These are phyloP conservation scores for Penicillium sp. DNA, from an alignment of 2,329 filamentous ascomycete species.

Conservation along the genomic window DNA sequence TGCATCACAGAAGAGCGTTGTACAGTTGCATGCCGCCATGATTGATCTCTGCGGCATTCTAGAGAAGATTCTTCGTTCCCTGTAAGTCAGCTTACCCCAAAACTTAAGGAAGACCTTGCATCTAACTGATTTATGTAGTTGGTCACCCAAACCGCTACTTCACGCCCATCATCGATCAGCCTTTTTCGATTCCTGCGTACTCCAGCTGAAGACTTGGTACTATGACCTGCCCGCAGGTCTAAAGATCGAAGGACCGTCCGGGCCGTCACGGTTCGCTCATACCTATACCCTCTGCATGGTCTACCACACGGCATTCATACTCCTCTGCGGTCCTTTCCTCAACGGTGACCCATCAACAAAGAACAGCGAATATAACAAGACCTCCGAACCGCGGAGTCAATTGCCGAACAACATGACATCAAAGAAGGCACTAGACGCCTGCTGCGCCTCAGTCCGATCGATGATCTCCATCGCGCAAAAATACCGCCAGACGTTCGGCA, in stretches of 20 bases:
- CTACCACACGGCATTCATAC: conserved; percentile 37
- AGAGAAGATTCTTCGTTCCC: conserved; percentile 34
- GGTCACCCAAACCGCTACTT: conserved; percentile 33
- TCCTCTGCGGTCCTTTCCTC: conserved; percentile 37
- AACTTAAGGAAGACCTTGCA: background rate
- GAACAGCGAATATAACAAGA: background rate
- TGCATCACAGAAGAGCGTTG: conserved; percentile 21
- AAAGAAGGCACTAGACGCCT: conserved; percentile 18
- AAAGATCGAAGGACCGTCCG: conserved; percentile 28
- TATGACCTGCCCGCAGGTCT: conserved; percentile 38
- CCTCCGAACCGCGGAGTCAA: background rate
- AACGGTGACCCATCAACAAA: background rate
- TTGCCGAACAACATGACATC: background rate
- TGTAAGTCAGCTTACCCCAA: conserved; percentile 23
- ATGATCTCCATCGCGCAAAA: conserved; percentile 33
- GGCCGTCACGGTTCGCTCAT: conserved; percentile 29
- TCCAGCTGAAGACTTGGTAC: conserved; percentile 40
- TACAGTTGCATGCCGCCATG: conserved; percentile 29
- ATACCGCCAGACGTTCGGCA: conserved; percentile 38
- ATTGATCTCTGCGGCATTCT: conserved; percentile 34
- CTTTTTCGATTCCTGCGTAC: conserved; percentile 35
- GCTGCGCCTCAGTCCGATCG: conserved; percentile 26
- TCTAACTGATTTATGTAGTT: conserved; percentile 20
- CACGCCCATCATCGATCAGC: conserved; percentile 22
- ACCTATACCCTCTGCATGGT: conserved; percentile 39